Conservation (phyloP, 2,329 filamentous ascomycete species). For the Fusarium sp. region DNA sequence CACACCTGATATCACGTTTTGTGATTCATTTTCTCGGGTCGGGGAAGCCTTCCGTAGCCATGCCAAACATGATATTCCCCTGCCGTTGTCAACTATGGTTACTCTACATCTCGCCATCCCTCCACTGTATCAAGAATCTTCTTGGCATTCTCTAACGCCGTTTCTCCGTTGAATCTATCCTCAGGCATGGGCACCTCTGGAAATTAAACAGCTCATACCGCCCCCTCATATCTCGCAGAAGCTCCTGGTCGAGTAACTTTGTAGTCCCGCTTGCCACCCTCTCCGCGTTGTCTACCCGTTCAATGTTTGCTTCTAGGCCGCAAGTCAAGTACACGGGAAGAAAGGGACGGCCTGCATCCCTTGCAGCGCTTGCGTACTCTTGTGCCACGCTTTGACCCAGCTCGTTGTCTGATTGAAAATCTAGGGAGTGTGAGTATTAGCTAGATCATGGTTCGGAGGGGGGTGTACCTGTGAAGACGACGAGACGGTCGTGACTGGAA, state of each 20-base stretch:
- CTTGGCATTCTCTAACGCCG: neutral
- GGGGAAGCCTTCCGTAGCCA: neutral
- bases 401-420: neutral
- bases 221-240: neutral
- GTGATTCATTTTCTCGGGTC: too few species aligned
- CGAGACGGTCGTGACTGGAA: neutral
- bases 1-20: too few species aligned
- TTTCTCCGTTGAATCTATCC: neutral
- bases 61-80: neutral
- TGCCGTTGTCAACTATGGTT: neutral
- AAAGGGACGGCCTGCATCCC: neutral
- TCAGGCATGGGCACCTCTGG: neutral
- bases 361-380: neutral
- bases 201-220: neutral
- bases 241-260: neutral
- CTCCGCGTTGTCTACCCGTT: neutral
- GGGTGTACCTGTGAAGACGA: neutral
- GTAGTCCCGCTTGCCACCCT: neutral
- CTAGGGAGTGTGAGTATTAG: neutral
- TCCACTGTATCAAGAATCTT: neutral
- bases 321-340: neutral
- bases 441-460: neutral
- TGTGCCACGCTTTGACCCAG: neutral
- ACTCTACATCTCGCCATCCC: neutral
- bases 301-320: neutral